Base-by-base conservation (phyloP, 2,329 filamentous ascomycete genomes). In the Capronia americana region DNA sequence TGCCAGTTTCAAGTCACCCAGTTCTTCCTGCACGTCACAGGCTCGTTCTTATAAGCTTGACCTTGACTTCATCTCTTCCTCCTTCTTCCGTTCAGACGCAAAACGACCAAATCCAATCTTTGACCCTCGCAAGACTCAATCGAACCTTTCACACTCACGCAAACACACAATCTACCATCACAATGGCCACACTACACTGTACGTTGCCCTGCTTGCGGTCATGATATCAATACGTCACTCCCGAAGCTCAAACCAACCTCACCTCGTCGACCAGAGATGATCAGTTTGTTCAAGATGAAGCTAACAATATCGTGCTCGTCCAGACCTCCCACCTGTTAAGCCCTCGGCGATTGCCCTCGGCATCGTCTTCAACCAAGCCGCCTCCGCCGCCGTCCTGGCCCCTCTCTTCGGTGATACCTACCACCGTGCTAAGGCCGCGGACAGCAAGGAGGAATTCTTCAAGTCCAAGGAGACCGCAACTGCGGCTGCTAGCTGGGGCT, bases 311-410 rank as follows among this genome's bases (percentile, higher is more conserved):
- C 30, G 8, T 23, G 30, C 30, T 63, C 32, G 14, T 54, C 44
- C 67, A 89, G 86, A 91, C 79, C 86, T 92, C 63, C 89, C 89
- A 73, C 85, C 93, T 73, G 95, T 99, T 78, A 98, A 97, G 90
- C 95, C 95, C 74, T 97, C 93, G 77, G 94, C 95, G 76, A 97
- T 99, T 78, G 95, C 94, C 77, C 88, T 98, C 77, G 95, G 95
- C 82, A 95, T 93, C 70, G 83, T 93, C 80, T 99, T 97, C 89
- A 97, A 91, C 86, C 94, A 99, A 83, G 89, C 90, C 75, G 86
- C 92, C 75, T 95, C 95, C 77, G 89, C 95, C 71, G 93, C 92
- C 70, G 88, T 98, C 74, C 87, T 98, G 70, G 87, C 88, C 67
- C 94, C 94, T 70, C 83, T 98, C 81, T 97, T 98, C 79, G 94